Base-by-base conservation (phyloP, 352 stramenopile genomes). In the Pythium sukuiense region DNA sequence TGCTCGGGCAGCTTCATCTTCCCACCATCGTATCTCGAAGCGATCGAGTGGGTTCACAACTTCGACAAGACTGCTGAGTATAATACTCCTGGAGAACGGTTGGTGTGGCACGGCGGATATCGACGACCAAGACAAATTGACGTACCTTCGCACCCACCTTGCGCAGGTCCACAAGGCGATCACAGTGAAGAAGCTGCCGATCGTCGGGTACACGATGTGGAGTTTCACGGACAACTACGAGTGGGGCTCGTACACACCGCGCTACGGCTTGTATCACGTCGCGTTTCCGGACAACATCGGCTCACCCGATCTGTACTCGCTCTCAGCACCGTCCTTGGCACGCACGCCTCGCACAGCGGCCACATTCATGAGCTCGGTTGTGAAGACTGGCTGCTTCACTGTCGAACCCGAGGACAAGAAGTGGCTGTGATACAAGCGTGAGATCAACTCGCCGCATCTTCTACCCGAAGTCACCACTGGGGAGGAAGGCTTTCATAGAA, bases 181-280 rank as follows among this genome's bases (percentile, higher is more conserved):
- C 43, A 70, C 67, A 18, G 63, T 83, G 49, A 70, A 79, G 58
- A 72, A 79, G 9, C 76, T 87, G 39, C 66, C 72, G 37, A 63
- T 98, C 29, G 69, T 80, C 46, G 90, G 87, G 8, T 98, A 97
- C 65, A 96, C 93, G 73, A 87, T 86, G 18, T 98, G 92, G 92
- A 89, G 74, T 32, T 86, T 98, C 35, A 71, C 98, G 55, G 92
- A 98, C 69, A 98, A 98, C 67, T 98, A 97, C 72, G 93, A 99
- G 67, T 98, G 95, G 95, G 80, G 92, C 4, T 87, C 77, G 45
- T 90, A 81, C 59, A 70, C 80, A 48, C 73, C 76, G 6, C 76
- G 77, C 53, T 86, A 82, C 45, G 77, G 77, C 0, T 63, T 86
- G 8, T 83, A 83, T 52, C 79, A 86, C 67, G 73, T 86, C 52